Evolutionary conservation across 192 early-diverging fungal species (phyloP).

Genomic region (Entomortierella lignicola): DNA sequence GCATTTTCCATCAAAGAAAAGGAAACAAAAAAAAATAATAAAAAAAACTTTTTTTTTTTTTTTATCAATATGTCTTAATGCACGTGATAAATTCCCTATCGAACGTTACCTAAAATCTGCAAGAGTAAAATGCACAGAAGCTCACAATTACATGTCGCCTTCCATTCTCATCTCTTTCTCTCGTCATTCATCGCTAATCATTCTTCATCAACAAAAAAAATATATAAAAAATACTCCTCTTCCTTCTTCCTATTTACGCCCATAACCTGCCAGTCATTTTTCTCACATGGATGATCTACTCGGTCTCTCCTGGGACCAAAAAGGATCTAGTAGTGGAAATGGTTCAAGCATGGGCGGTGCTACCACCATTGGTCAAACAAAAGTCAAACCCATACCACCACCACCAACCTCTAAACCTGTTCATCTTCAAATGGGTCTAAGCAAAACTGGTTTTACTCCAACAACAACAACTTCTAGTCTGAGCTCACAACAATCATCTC

Average conservation of each 20-base stretch:
- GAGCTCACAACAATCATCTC: too few relatives aligned
- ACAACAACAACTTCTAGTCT: constrained; percentile 19
- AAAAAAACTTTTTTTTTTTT: not conserved
- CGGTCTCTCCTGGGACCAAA: constrained; percentile 48
- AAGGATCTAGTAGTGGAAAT: not conserved
- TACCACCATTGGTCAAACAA: not conserved
- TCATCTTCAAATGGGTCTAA: constrained; percentile 43
- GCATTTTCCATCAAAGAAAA: not conserved
- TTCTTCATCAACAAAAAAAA: too few relatives aligned
- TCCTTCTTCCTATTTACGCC: too few relatives aligned
- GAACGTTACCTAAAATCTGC: too few relatives aligned
- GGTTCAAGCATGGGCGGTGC: not conserved
- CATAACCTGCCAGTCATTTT: not conserved
- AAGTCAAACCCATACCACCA: constrained; percentile 15
- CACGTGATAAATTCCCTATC: not conserved
- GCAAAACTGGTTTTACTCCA: constrained; percentile 23
- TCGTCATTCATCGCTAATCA: not conserved
- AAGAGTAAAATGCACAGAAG: too few relatives aligned
- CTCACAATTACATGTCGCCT: constrained; percentile 5
- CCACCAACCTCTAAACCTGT: constrained; percentile 26
- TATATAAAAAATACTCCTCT: too few relatives aligned
- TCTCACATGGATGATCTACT: constrained; percentile 42
- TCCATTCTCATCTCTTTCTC: not conserved
- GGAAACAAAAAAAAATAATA: not conserved
- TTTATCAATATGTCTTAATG: too few relatives aligned